A percentile compares a stretch with the other conserved stretches of the same genome.
These are phyloP conservation scores for Niebla homalea DNA, from an alignment of 495 filamentous ascomycete species.

Conservation along the genomic window DNA sequence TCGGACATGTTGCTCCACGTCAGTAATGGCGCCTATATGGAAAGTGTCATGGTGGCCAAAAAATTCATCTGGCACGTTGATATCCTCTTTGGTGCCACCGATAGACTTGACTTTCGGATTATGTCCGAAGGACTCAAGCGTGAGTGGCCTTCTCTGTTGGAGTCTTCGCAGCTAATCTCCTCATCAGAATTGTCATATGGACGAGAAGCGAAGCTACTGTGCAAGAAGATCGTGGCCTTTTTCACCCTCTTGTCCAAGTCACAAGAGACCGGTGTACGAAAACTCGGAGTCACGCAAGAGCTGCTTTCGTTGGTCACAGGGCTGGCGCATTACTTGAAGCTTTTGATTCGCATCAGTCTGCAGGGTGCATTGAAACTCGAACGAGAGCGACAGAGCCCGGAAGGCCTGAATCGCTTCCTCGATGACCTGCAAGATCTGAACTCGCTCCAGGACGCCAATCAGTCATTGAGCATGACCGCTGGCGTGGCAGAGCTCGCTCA, in stretches of 20 bases:
- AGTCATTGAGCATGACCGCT: constrained; percentile 57
- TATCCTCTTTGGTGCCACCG: constrained; percentile 78
- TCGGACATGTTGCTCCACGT: constrained; percentile 99
- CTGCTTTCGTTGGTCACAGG: constrained; percentile 89
- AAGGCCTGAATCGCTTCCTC: constrained; percentile 70
- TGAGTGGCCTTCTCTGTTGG: constrained; percentile 25
- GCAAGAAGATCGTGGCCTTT: constrained; percentile 98
- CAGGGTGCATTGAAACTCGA: constrained; percentile 89
- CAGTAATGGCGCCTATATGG: constrained; percentile 92
- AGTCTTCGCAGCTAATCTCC: neutral
- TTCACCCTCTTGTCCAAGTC: constrained; percentile 88
- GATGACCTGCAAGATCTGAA: constrained; percentile 66
- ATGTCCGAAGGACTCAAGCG: constrained; percentile 58
- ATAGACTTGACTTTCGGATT: constrained; percentile 66
- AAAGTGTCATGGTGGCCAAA: constrained; percentile 92
- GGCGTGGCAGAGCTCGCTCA: constrained; percentile 65
- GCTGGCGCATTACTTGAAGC: constrained; percentile 94
- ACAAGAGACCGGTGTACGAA: constrained; percentile 71
- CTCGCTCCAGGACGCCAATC: constrained; percentile 52
- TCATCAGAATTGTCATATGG: constrained; percentile 69
- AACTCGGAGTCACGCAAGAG: constrained; percentile 94
- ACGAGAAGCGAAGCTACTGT: constrained; percentile 90
- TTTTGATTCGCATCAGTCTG: constrained; percentile 90
- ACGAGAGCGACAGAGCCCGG: constrained; percentile 57
- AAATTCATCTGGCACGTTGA: constrained; percentile 95